Conservation (phyloP, 2,329 filamentous ascomycete species). For the Hypoxylon sp. region DNA sequence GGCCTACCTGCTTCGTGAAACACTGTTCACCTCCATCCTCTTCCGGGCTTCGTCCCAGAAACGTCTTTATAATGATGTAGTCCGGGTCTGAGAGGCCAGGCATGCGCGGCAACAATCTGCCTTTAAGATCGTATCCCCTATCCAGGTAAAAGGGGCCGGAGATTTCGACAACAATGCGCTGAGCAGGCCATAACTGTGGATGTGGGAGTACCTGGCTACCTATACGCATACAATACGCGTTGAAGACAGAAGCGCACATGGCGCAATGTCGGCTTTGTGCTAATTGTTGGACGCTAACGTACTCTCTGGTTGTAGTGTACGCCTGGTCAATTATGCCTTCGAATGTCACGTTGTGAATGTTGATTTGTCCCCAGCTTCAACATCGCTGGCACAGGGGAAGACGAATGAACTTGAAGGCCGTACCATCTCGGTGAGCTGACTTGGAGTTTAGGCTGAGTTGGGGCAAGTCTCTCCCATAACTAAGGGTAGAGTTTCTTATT, state of each 20-base stretch:
- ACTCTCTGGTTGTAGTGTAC: neutral
- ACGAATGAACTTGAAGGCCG: neutral
- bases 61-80: constrained; percentile 3
- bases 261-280: neutral
- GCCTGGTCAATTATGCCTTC: neutral
- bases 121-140: neutral
- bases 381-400: constrained; percentile 12
- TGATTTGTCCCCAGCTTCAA: constrained; percentile 11
- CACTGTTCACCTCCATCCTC: neutral
- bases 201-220: constrained; percentile 2
- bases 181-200: constrained; percentile 6
- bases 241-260: constrained; percentile 3
- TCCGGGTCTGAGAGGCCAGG: constrained; percentile 7
- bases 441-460: too few relatives aligned
- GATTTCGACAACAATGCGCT: neutral
- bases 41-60: neutral
- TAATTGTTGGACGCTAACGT: constrained; percentile 11
- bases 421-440: neutral
- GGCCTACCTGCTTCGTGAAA: neutral
- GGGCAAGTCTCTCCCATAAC: too few relatives aligned
- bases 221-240: neutral
- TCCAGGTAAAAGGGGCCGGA: constrained; percentile 17
- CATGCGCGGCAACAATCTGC: neutral
- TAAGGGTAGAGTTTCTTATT: too few relatives aligned
- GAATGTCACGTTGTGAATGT: constrained; percentile 13